Percentiles rank a stretch among this genome's conserved stretches.
Evolutionary conservation across 2,329 filamentous ascomycete genomes (phyloP).

Genomic region (Calonectria multiphialidica): DNA sequence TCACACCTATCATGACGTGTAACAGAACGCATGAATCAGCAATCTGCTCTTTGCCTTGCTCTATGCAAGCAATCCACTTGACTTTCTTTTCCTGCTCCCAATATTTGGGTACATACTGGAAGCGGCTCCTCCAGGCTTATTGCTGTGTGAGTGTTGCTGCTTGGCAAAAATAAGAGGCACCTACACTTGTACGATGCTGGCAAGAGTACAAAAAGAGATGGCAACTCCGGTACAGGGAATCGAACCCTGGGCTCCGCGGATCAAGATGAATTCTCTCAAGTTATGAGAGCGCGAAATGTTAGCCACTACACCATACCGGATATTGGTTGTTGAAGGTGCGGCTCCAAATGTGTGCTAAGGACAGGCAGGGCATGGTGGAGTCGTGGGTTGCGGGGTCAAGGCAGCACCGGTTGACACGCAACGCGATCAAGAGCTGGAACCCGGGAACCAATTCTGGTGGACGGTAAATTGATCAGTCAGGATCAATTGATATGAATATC

Average conservation of each 20-base stretch:
- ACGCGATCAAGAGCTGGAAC: neutral
- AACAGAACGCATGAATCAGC: no score
- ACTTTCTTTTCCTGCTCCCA: no score
- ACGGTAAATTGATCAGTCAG: neutral
- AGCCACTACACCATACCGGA: slow-evolving; percentile 46
- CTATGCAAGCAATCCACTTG: no score
- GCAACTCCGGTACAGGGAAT: neutral
- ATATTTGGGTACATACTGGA: no score
- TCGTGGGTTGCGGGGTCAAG: neutral
- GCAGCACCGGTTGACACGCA: no score
- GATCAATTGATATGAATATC: neutral
- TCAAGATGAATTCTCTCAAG: slow-evolving; percentile 31
- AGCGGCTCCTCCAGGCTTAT: neutral
- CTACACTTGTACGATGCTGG: no score
- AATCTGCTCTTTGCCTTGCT: no score
- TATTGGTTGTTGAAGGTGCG: neutral
- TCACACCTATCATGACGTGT: no score
- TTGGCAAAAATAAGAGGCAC: neutral
- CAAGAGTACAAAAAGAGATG: neutral
- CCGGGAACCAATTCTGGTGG: neutral
- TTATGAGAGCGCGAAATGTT: slow-evolving; percentile 41
- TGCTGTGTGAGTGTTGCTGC: neutral
- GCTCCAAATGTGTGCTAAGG: neutral
- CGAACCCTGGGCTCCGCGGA: slow-evolving; percentile 41
- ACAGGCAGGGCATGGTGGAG: neutral